Evolutionary conservation across 352 stramenopile species (phyloP).

Genomic region (Phytopythium delawarense): DNA sequence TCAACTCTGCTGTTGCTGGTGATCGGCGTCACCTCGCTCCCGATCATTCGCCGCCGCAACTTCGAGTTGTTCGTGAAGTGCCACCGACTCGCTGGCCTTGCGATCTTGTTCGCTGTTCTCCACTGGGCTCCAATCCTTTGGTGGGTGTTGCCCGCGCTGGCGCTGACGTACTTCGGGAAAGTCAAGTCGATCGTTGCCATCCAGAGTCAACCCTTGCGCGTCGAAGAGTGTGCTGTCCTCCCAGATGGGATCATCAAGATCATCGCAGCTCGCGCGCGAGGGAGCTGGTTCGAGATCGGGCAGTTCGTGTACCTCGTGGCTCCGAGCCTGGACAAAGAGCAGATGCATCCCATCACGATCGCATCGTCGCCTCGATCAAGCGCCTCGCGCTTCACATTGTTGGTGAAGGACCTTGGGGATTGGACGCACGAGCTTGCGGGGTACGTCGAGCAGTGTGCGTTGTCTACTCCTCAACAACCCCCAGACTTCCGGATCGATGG

Average conservation of each 20-base stretch:
- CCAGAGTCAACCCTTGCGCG: neutral
- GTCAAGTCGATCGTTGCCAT: conserved; percentile 10
- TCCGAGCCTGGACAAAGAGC: conserved; percentile 14
- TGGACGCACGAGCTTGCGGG: conserved; percentile 14
- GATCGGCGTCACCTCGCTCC: conserved; percentile 17
- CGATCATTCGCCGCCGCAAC: conserved; percentile 14
- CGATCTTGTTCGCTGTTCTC: conserved; percentile 13
- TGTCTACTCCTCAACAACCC: neutral
- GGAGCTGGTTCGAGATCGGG: conserved; percentile 9
- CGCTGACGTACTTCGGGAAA: conserved; percentile 13
- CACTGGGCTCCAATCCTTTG: conserved; percentile 15
- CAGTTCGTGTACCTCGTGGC: conserved; percentile 18
- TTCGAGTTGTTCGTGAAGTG: conserved; percentile 17
- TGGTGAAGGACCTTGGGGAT: conserved; percentile 14
- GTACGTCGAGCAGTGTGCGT: conserved; percentile 6
- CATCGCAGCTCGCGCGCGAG: conserved; percentile 3
- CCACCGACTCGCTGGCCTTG: conserved; percentile 17
- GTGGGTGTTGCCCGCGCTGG: conserved; percentile 13
- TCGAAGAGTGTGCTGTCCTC: conserved; percentile 9
- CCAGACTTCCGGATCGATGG: conserved; percentile 19
- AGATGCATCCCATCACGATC: conserved; percentile 26
- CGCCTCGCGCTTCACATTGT: conserved; percentile 11
- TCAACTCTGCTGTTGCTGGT: conserved; percentile 10
- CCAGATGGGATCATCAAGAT: conserved; percentile 12
- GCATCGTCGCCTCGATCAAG: conserved; percentile 15